A percentile compares a stretch with the other conserved stretches of the same genome.
Evolutionary conservation across 305 asterid species (phyloP).

Genomic region (Solanum chacoense): DNA sequence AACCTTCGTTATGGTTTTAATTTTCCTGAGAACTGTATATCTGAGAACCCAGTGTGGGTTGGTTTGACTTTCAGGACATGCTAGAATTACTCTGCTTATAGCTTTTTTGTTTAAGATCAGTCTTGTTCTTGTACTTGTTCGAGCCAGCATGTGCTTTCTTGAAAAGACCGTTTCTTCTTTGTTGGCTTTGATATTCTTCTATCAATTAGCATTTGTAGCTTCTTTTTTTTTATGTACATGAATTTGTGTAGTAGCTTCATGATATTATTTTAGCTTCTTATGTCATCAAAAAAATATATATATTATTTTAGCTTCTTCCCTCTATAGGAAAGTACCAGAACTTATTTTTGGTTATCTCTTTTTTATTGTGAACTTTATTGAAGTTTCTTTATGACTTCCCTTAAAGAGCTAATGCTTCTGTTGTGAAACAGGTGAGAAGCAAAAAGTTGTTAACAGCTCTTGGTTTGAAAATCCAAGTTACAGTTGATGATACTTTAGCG

Average conservation of each 20-base stretch:
- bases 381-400: neutral
- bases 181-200: neutral
- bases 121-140: neutral
- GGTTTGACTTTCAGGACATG: neutral
- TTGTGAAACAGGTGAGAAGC: slow-evolving; percentile 56
- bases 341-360: neutral
- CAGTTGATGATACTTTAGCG: slow-evolving; percentile 53
- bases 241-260: neutral
- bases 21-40: neutral
- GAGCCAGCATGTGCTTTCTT: neutral
- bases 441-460: slow-evolving; percentile 53
- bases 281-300: too few relatives aligned
- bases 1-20: neutral
- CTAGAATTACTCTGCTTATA: neutral
- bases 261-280: neutral
- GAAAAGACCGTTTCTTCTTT: neutral
- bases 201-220: neutral
- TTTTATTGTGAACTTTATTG: neutral
- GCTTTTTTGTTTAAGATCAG: neutral
- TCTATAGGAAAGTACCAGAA: neutral
- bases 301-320: neutral
- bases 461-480: slow-evolving; percentile 57
- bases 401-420: neutral
- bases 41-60: neutral
- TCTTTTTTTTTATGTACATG: neutral